Conservation (phyloP, 108 stramenopile genomes). For the Cylindrotheca fusiformis region DNA sequence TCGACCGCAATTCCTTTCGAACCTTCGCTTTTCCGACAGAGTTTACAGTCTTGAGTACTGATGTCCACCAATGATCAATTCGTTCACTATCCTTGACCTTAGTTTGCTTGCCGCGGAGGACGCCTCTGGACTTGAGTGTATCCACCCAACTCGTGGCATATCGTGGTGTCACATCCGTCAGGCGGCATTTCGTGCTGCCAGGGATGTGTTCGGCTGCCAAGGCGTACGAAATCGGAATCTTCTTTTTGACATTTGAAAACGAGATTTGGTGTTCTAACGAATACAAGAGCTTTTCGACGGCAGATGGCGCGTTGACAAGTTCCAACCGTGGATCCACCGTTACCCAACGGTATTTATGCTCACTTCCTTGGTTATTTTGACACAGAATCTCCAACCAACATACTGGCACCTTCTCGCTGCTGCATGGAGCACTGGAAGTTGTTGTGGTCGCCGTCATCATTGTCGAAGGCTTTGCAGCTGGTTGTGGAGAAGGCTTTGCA, state of each 20-base stretch:
- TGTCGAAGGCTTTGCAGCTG: conserved; percentile 9
- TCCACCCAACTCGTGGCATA: conserved; percentile 70
- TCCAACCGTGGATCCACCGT: conserved; percentile 22
- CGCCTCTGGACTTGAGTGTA: conserved; percentile 60
- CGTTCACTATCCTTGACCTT: neutral
- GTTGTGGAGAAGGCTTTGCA: conserved; percentile 13
- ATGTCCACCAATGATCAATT: conserved; percentile 23
- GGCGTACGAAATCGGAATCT: conserved; percentile 55
- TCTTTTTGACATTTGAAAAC: conserved; percentile 11
- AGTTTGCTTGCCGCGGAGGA: conserved; percentile 23
- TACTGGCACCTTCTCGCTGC: neutral
- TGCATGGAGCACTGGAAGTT: neutral
- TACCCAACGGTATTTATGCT: conserved; percentile 23
- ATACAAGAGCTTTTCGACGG: conserved; percentile 43
- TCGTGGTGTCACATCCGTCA: conserved; percentile 85
- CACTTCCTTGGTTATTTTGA: neutral
- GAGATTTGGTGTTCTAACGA: conserved; percentile 7
- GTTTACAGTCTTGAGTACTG: conserved; percentile 11
- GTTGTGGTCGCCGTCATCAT: too few species aligned
- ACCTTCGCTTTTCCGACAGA: too few species aligned
- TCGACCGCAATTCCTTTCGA: conserved; percentile 15
- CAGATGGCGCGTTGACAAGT: conserved; percentile 41
- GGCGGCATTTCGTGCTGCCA: conserved; percentile 13
- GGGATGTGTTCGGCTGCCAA: conserved; percentile 61
- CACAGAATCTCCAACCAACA: conserved; percentile 29